Evolutionary conservation across 345 rosid genomes (phyloP), one percentile per base, ranked within the genome.

Genomic region (Melaleuca alternifolia): DNA sequence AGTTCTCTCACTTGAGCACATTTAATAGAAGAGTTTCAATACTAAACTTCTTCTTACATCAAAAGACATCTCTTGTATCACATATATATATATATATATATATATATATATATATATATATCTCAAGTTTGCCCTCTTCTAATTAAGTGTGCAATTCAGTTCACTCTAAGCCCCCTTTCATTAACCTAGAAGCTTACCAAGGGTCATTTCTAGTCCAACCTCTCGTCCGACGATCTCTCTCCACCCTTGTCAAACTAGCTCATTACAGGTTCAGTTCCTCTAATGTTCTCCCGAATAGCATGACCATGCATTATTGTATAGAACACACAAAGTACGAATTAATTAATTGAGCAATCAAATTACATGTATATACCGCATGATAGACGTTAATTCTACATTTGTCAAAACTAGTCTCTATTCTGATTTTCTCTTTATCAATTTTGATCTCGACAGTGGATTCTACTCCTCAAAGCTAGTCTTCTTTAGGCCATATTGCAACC

Each of bases 221-320:
- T n/a, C 7, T 59, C 3, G 4, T 15, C 33, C 3, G 1, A 1
- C 18, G n/a, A 59, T n/a, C n/a, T 12, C 10, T 59, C 18, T 16
- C 0, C 3, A 7, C 18, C 30, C 33, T 59, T 0, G 16, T n/a
- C 5, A 3, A 12, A n/a, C 1, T 7, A 1, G 18, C 2, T 13
- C 12, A 9, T n/a, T n/a, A 57, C 26, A 13, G 0, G 1, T 59
- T n/a, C 37, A n/a, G 18, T 59, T 59, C 6, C 1, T 0, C 14
- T 0, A 0, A 13, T 13, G 71, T 59, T 59, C 7, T n/a, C 12
- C n/a, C 12, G 37, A 59, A 59, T 59, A n/a, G 37, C 37, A 59
- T 59, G 37, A 59, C 4, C 41, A 41, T 41, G 4, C 41, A 4
- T 26, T 57, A 57, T 57, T 57, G 6, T 6, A 57, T 57, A 57